These are phyloP conservation scores for Adansonia madagascariensis DNA, from an alignment of 441 rosid genomes.

Conservation along the genomic window DNA sequence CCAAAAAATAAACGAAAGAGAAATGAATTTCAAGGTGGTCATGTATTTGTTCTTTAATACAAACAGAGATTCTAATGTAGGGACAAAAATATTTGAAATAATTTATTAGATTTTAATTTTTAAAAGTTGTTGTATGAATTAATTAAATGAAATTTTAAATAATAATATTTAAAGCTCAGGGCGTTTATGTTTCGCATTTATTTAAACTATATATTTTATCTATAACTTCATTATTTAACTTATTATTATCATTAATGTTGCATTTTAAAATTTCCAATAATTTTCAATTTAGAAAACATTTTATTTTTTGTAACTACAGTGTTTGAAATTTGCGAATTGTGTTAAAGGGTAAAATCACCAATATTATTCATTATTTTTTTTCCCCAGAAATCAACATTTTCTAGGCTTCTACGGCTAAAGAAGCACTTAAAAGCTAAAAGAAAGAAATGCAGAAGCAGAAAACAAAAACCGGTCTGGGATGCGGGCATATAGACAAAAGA, in stretches of 20 bases:
- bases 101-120: too few species aligned
- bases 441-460: not conserved
- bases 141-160: too few species aligned
- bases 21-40: not conserved
- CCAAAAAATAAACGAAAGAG: not conserved
- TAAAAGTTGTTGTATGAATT: too few species aligned
- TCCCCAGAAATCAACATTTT: not conserved
- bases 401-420: not conserved
- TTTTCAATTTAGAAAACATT: too few species aligned
- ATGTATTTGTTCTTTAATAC: too few species aligned
- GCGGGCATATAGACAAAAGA: not conserved
- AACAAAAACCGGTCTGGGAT: not conserved
- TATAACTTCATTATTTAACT: too few species aligned
- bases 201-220: too few species aligned
- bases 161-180: not conserved
- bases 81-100: too few species aligned
- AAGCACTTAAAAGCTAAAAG: not conserved
- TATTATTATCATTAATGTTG: too few species aligned
- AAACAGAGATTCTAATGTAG: too few species aligned
- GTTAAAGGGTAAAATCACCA: not conserved
- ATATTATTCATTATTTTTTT: too few species aligned
- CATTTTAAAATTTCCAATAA: too few species aligned
- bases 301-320: not conserved
- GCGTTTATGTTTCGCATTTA: not conserved
- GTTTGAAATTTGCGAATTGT: not conserved